phyloP scores from a whole-genome alignment of 1,284 basidiomycete genomes.

The Tilletia indica region DNA sequence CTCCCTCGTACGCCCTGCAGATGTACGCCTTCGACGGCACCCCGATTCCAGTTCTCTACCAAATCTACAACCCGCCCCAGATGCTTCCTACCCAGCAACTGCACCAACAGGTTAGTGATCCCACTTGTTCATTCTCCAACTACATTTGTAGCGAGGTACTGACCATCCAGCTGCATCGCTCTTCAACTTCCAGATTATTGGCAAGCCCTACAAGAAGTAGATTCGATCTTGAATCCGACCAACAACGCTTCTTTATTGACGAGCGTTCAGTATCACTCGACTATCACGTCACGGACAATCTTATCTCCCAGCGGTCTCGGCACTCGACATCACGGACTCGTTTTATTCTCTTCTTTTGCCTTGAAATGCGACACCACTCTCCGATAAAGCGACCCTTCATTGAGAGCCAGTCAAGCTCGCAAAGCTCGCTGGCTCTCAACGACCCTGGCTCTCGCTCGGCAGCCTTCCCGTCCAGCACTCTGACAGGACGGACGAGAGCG shows the following conservation, averaged over 20 bases:
- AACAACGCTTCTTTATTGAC: not conserved
- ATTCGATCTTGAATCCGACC: not conserved
- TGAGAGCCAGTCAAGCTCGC: no score
- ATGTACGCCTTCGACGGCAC: constrained; percentile 29
- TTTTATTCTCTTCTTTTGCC: no score
- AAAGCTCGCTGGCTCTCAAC: no score
- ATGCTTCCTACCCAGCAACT: constrained; percentile 46
- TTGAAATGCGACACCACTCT: no score
- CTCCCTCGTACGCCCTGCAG: constrained; percentile 29
- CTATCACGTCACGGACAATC: no score
- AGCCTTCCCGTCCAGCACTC: no score
- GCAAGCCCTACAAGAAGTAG: constrained; percentile 18
- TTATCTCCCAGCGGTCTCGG: no score
- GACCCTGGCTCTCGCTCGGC: no score
- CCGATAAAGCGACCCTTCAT: no score
- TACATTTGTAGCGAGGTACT: not conserved
- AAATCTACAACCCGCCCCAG: constrained; percentile 47
- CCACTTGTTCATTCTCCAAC: not conserved
- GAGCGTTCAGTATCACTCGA: not conserved
- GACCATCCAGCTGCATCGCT: not conserved
- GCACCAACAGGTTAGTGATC: constrained; percentile 33
- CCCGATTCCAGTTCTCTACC: constrained; percentile 28
- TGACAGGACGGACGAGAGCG: no score
- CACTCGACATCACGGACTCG: no score
- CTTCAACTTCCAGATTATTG: constrained; percentile 1